Evolutionary conservation across 2,329 filamentous ascomycete species (phyloP).

Genomic region (Colletotrichum scovillei): DNA sequence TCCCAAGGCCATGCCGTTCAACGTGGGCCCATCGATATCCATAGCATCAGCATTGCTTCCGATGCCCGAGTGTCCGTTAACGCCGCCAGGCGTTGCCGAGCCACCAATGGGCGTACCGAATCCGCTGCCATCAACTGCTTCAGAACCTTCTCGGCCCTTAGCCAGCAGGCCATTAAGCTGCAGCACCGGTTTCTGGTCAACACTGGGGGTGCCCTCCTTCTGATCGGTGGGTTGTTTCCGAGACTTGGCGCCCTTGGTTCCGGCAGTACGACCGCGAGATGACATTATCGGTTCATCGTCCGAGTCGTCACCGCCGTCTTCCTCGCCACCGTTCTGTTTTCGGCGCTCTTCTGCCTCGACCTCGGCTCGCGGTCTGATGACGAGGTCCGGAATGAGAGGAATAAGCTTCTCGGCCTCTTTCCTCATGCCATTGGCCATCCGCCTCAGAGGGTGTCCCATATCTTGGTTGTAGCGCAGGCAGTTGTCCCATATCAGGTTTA

Average conservation of each 20-base stretch:
- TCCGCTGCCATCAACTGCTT: constrained; percentile 83
- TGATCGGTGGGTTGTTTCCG: constrained; percentile 79
- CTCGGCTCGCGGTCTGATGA: constrained; percentile 90
- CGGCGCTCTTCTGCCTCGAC: constrained; percentile 90
- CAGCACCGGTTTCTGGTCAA: constrained; percentile 79
- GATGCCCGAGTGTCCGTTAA: constrained; percentile 74
- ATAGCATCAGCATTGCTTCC: constrained; percentile 85
- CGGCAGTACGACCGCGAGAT: constrained; percentile 89
- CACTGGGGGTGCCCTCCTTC: constrained; percentile 81
- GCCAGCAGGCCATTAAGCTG: constrained; percentile 74
- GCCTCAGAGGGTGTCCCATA: constrained; percentile 85
- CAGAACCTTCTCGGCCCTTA: constrained; percentile 78
- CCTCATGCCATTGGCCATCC: constrained; percentile 95
- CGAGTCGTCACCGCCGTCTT: constrained; percentile 88
- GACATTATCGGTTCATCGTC: constrained; percentile 99
- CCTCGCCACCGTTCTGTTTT: constrained; percentile 86
- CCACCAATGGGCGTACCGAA: constrained; percentile 84
- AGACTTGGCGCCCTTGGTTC: constrained; percentile 80
- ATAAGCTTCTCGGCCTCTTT: constrained; percentile 98
- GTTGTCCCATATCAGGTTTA: constrained; percentile 97
- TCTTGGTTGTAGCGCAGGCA: constrained; percentile 96
- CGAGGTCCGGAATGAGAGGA: constrained; percentile 92
- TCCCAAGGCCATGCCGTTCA: constrained; percentile 73
- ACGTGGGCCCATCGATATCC: constrained; percentile 84
- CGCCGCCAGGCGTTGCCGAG: constrained; percentile 79